Conservation (phyloP, 176 grass and related monocot species). For the Triticum urartu region DNA sequence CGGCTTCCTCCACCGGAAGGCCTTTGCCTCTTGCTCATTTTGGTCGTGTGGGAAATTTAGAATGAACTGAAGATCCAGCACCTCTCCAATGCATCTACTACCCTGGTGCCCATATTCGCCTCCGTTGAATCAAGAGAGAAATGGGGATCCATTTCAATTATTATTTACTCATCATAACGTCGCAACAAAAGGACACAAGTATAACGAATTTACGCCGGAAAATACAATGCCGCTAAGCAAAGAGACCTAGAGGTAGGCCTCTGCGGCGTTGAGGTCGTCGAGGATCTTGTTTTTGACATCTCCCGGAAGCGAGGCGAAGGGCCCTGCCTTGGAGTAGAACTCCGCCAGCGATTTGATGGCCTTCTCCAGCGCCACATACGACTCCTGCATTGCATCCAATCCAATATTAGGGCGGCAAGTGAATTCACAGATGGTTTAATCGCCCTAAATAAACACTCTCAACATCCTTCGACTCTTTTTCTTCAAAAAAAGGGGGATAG, state of each 20-base stretch:
- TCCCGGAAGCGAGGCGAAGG: slow-evolving; percentile 55
- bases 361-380: slow-evolving; percentile 75
- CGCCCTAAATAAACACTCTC: background rate
- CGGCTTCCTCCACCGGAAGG: too few relatives aligned
- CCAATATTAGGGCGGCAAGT: background rate
- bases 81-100: background rate
- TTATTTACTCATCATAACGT: too few relatives aligned
- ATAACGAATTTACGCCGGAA: too few relatives aligned
- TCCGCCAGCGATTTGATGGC: slow-evolving; percentile 72
- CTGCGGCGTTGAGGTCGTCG: slow-evolving; percentile 66
- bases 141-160: too few relatives aligned
- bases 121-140: background rate
- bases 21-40: too few relatives aligned
- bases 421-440: background rate
- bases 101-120: background rate
- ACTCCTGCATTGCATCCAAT: slow-evolving; percentile 53
- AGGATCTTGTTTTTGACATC: slow-evolving; percentile 68
- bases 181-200: too few relatives aligned
- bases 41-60: background rate
- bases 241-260: slow-evolving; percentile 49
- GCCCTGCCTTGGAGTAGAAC: slow-evolving; percentile 90
- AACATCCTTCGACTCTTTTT: background rate
- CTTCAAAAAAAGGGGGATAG: too few relatives aligned
- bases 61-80: background rate
- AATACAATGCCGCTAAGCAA: background rate